Base-by-base conservation (phyloP, 2,329 filamentous ascomycete genomes). In the Ophiostoma perfectum region DNA sequence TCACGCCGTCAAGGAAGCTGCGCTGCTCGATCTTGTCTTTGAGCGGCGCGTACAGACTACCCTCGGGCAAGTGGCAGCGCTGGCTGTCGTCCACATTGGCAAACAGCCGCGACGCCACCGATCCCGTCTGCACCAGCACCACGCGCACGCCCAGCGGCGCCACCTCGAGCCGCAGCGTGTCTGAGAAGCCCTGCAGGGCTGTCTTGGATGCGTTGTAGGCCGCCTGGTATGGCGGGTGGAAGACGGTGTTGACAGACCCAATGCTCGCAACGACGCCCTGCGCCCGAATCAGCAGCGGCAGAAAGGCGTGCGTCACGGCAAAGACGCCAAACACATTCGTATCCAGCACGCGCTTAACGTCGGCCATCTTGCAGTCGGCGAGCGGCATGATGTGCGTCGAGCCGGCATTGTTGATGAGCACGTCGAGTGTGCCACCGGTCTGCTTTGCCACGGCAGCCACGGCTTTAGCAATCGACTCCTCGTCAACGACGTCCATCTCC, bases 181-280 rank as follows among this genome's bases (percentile, higher is more conserved):
- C 63, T 27, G 70, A 68, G 41, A 73, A 62, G 44, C 73, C 71
- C 67, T 72, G 68, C 5, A 76, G 68, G 2, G 76, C 75, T 0
- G 73, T 75, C 70, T 78, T 77, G 66, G 74, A 75, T 2, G 74
- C 75, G 47, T 73, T 75, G 70, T 78, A 78, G 36, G 74, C 73
- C 0, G 64, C 70, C 64, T 74, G 73, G 71, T 74, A 78, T 2
- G 75, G 74, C 39, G 75, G 74, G 69, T 72, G 70, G 67, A 76
- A 73, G 41, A 75, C 70, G 69, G 74, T 73, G 69, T 74, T 75
- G n/a, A 77, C 60, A 66, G 74, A 75, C 52, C 74, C 72, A n/a
- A 77, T 60, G 52, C 69, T 74, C 14, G 72, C 75, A 2, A 77
- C 72, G 41, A 72, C 69, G 39, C 74, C 73, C 12, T 63, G 38